A percentile compares a stretch with the other conserved stretches of the same genome.
Evolutionary conservation across 164 flowering plant species (phyloP).

Genomic region (Umbilicus rupestris): DNA sequence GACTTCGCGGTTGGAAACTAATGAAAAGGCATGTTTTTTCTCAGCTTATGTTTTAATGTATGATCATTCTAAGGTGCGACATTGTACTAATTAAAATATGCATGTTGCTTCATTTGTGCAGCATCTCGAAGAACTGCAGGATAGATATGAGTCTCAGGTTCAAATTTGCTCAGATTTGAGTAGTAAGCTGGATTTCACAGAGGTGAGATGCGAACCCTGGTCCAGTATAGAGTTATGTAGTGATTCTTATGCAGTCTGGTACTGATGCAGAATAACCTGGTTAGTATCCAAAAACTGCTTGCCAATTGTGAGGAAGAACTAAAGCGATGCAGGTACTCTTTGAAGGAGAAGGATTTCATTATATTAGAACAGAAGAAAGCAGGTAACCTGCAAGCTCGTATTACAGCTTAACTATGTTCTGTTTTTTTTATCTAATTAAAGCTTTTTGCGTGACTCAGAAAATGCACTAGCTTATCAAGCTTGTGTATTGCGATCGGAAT

Average conservation of each 20-base stretch:
- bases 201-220: conserved; percentile 32
- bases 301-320: conserved; percentile 51
- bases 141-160: conserved; percentile 49
- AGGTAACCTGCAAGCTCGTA: conserved; percentile 22
- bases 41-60: background rate
- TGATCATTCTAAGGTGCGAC: no score
- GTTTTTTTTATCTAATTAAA: background rate
- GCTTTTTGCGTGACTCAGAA: conserved; percentile 37
- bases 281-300: conserved; percentile 40
- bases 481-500: conserved; percentile 57
- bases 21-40: conserved; percentile 61
- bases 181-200: conserved; percentile 51
- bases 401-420: background rate
- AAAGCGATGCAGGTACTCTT: conserved; percentile 52
- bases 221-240: background rate
- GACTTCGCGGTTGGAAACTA: conserved; percentile 52
- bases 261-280: conserved; percentile 49
- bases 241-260: conserved; percentile 1
- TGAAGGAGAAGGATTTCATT: conserved; percentile 73
- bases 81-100: background rate
- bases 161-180: conserved; percentile 47
- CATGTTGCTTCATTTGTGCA: conserved; percentile 14
- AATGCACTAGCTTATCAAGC: conserved; percentile 83
- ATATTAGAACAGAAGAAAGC: conserved; percentile 84
- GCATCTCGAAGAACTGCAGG: conserved; percentile 76